Conservation (phyloP, 768 basidiomycete genomes). For the Pulveroboletus sp. region DNA sequence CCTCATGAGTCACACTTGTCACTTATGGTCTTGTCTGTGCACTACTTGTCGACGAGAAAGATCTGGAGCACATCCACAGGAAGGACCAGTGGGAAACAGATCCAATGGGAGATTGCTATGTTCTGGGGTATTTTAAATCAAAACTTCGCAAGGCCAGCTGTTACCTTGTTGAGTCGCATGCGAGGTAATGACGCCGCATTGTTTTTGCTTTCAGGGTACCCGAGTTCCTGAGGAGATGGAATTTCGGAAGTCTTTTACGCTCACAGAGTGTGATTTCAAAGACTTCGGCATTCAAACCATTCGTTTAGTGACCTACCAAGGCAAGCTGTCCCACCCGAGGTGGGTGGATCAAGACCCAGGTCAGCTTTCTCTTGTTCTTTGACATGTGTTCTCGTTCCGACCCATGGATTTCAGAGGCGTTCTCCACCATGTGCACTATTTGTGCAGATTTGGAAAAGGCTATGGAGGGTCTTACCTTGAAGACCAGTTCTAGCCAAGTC, state of each 20-base stretch:
- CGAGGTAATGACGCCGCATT: neutral
- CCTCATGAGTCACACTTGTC: neutral
- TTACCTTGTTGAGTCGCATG: neutral
- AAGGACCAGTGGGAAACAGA: neutral
- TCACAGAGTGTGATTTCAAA: neutral
- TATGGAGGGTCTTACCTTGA: neutral
- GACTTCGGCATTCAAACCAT: neutral
- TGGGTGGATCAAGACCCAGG: constrained; percentile 11
- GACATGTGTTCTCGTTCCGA: neutral
- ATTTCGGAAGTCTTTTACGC: neutral
- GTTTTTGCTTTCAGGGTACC: constrained; percentile 6
- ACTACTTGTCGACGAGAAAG: constrained; percentile 1
- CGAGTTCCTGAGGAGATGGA: neutral
- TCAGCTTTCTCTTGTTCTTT: neutral
- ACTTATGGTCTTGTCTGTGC: neutral
- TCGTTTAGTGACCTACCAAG: neutral
- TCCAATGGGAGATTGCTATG: constrained; percentile 1
- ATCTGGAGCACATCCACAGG: constrained; percentile 6
- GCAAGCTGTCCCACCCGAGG: neutral
- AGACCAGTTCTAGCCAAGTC: neutral
- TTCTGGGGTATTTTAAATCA: constrained; percentile 12
- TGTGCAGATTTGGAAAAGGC: neutral
- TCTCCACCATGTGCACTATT: neutral
- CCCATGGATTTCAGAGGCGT: neutral
- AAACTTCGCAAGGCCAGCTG: constrained; percentile 4